Percentiles rank a stretch among this genome's conserved stretches.
Conservation (phyloP, 225 moss, liverwort and hornwort species). For the Ulota crispa region DNA sequence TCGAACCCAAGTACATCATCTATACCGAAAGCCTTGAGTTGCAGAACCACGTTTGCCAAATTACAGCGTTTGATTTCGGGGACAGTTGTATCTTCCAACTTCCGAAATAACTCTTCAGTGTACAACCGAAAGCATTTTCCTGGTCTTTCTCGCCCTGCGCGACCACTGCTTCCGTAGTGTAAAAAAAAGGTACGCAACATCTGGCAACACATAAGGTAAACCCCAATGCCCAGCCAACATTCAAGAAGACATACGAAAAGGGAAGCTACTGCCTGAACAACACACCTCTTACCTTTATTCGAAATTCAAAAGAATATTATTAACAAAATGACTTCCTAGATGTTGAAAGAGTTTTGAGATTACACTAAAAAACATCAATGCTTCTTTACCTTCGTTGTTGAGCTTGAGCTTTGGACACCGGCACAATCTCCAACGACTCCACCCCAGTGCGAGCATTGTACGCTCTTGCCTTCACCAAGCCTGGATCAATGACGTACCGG, state of each 20-base stretch:
- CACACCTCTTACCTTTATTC: neutral
- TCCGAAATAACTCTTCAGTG: constrained; percentile 73
- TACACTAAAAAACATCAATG: neutral
- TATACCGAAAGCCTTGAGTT: constrained; percentile 95
- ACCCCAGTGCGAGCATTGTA: constrained; percentile 87
- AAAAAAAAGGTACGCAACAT: constrained; percentile 26
- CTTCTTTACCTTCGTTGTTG: constrained; percentile 73
- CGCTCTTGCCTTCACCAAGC: constrained; percentile 89
- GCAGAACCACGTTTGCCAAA: constrained; percentile 84
- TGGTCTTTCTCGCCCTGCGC: constrained; percentile 98
- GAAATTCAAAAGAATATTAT: neutral
- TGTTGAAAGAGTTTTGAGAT: neutral
- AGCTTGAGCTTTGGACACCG: constrained; percentile 96
- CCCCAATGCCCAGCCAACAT: neutral
- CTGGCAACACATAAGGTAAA: neutral
- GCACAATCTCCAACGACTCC: constrained; percentile 91
- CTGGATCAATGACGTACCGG: constrained; percentile 88
- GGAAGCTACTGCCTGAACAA: neutral
- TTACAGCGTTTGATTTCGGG: constrained; percentile 98
- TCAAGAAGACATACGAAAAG: neutral
- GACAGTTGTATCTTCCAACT: constrained; percentile 77
- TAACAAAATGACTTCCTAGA: neutral
- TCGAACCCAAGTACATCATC: constrained; percentile 94
- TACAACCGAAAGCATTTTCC: constrained; percentile 98
- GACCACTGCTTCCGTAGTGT: constrained; percentile 82